phyloP scores from a whole-genome alignment of 2,329 filamentous ascomycete genomes.

The Trichoderma sp. region DNA sequence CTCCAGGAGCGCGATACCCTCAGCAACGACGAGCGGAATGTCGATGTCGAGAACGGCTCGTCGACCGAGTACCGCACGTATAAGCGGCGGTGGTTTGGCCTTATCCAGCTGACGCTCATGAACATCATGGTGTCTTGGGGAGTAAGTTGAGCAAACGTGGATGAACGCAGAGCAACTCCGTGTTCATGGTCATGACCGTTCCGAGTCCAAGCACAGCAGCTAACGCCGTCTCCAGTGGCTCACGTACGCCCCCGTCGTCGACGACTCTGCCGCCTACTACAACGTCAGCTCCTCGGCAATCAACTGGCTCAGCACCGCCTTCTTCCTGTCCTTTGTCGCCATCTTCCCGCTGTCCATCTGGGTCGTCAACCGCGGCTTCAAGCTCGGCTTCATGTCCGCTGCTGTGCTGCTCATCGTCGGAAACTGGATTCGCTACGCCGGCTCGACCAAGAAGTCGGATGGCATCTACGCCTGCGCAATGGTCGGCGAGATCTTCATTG shows the following conservation, averaged over 20 bases:
- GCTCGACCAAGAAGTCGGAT: constrained; percentile 50
- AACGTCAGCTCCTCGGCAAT: constrained; percentile 68
- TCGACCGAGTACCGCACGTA: constrained; percentile 54
- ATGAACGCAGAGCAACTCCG: too few species aligned
- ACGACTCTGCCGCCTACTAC: constrained; percentile 72
- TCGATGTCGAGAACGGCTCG: constrained; percentile 25
- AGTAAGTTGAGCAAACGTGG: constrained; percentile 55
- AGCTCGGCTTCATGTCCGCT: constrained; percentile 69
- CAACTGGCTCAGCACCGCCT: constrained; percentile 90
- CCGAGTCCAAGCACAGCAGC: not conserved
- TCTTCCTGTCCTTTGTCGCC: constrained; percentile 78
- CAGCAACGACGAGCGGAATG: constrained; percentile 18
- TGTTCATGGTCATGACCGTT: not conserved
- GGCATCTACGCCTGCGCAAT: constrained; percentile 74
- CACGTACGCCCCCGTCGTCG: constrained; percentile 81
- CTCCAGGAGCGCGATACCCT: constrained; percentile 25
- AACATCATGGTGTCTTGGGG: constrained; percentile 96
- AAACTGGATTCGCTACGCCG: constrained; percentile 88
- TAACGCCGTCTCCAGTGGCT: constrained; percentile 62
- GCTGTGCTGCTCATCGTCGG: constrained; percentile 73
- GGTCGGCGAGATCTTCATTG: constrained; percentile 88
- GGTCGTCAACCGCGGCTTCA: constrained; percentile 76
- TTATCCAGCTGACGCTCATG: constrained; percentile 77
- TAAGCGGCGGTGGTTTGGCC: constrained; percentile 83
- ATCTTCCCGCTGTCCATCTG: constrained; percentile 71